Conservation (phyloP, 352 stramenopile genomes). For the Phytophthora megakarya region DNA sequence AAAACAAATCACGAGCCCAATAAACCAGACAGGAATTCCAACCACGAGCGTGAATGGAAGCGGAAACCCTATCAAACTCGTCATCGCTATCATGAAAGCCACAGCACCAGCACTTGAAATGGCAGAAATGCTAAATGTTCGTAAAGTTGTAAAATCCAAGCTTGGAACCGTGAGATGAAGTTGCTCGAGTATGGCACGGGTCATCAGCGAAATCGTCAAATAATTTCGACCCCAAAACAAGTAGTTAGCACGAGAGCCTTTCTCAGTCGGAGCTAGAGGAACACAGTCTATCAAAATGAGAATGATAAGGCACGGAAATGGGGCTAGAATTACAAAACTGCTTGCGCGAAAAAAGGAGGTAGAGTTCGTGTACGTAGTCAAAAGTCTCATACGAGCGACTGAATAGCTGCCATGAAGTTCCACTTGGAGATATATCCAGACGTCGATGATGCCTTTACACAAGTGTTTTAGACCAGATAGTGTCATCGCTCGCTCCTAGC, state of each 20-base stretch:
- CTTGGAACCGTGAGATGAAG: constrained; percentile 27
- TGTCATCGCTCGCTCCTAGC: background rate
- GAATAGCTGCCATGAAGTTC: constrained; percentile 51
- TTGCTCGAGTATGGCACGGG: constrained; percentile 24
- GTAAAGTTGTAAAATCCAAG: constrained; percentile 14
- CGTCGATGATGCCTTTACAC: constrained; percentile 11
- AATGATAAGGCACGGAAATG: constrained; percentile 28
- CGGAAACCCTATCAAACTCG: constrained; percentile 38
- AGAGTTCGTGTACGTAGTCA: constrained; percentile 14
- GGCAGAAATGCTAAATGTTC: constrained; percentile 11
- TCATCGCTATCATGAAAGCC: constrained; percentile 37
- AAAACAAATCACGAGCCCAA: constrained; percentile 30
- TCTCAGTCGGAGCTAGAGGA: constrained; percentile 17
- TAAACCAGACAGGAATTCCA: constrained; percentile 31
- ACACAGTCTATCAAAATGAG: constrained; percentile 31
- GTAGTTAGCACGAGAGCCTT: constrained; percentile 28
- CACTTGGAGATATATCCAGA: constrained; percentile 42
- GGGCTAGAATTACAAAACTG: constrained; percentile 13
- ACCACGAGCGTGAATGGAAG: constrained; percentile 52
- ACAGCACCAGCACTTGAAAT: constrained; percentile 35
- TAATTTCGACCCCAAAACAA: constrained; percentile 32
- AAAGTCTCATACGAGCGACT: constrained; percentile 20
- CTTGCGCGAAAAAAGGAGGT: constrained; percentile 16
- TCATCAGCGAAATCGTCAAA: constrained; percentile 32
- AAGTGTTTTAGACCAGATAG: constrained; percentile 6